Conservation (phyloP, 805 yeast genomes). For the Metschnikowia lachancei region DNA sequence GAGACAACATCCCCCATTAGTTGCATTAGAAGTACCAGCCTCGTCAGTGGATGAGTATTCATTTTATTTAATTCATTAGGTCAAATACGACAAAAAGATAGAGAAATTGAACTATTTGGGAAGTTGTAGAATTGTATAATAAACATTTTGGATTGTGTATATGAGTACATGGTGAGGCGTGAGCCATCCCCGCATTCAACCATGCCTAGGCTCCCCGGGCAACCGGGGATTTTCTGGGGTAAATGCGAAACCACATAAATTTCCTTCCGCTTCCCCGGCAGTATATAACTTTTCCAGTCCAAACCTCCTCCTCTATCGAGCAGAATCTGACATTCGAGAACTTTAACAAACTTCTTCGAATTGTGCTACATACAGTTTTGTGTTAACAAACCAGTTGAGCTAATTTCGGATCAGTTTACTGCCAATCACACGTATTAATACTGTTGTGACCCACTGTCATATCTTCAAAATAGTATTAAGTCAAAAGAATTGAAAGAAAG, state of each 20-base stretch:
- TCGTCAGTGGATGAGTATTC: too few species aligned
- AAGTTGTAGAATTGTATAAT: too few species aligned
- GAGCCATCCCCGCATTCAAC: slow-evolving; percentile 6
- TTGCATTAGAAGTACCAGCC: too few species aligned
- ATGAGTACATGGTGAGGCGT: neutral
- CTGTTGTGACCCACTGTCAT: neutral
- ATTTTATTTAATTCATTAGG: too few species aligned
- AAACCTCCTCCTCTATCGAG: neutral
- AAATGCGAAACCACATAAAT: slow-evolving; percentile 4
- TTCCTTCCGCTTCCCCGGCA: slow-evolving; percentile 7
- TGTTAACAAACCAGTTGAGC: neutral
- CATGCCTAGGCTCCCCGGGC: slow-evolving; percentile 3
- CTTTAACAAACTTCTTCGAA: neutral
- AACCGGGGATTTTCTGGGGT: slow-evolving; percentile 12
- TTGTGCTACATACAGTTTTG: neutral
- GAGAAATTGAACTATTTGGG: too few species aligned
- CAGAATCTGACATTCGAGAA: neutral
- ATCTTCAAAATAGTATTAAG: neutral
- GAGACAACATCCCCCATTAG: neutral
- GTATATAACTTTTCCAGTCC: neutral
- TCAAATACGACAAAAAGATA: too few species aligned
- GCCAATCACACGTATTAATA: too few species aligned
- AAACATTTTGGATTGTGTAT: too few species aligned
- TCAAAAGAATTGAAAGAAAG: too few species aligned
- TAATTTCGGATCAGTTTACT: neutral